Base-by-base conservation (phyloP, 148 eudicot species). In the Rhododendron kiyosumense region DNA sequence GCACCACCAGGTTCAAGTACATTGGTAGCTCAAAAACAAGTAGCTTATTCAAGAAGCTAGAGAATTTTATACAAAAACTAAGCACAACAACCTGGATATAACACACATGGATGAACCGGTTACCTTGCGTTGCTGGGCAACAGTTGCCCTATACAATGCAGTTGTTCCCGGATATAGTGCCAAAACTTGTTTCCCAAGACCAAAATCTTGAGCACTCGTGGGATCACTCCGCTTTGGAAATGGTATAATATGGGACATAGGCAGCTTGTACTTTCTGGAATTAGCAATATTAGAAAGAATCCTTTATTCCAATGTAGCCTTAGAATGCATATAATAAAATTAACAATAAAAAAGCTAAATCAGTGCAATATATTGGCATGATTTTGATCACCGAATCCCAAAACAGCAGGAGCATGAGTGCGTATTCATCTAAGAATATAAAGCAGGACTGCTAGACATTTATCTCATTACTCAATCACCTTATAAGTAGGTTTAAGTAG, bases 151-250 rank as follows among this genome's bases (percentile, higher is more conserved):
- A 87, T 97, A 97, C 86, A 97, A 92, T 82, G 99, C 96, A 17
- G 98, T 97, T 84, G 99, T 97, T 85, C 93, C 91, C 7, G 99
- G 99, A 90, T 97, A 97, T 59, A 97, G 96, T 76, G 99, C 99
- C 89, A 97, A 89, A 84, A 97, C 99, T 82, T 94, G 93, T 89
- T 88, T 95, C 76, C 96, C 94, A 82, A 91, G 90, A 89, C 91
- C 94, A 79, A 94, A 97, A 81, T 95, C 99, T 38, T 88, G 93
- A 79, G 91, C 93, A 34, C 90, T 88, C 41, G 98, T 86, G 78
- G 93, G 92, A 86, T 97, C 99, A 84, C 78, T 93, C 67, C 90
- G 87, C 87, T 97, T 97, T 2, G 99, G 98, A 81, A 97, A 95
- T 83, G 99, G 95, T 88, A 97, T 94, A 79, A 96, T 95, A 89